Conservation (phyloP, 2,329 filamentous ascomycete genomes). For the Blastomyces silverae region DNA sequence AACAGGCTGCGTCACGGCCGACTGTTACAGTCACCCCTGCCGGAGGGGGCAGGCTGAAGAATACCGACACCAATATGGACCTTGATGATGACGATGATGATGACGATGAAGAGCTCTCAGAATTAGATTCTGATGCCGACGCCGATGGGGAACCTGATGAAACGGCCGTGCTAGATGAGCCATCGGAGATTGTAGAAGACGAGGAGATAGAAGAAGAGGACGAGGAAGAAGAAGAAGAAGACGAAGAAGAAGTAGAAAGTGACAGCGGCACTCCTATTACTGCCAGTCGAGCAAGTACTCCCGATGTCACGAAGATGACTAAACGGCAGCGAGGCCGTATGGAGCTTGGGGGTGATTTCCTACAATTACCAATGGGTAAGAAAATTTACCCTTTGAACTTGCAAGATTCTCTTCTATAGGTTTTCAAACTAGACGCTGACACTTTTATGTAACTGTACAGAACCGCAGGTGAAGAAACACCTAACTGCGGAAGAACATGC, state of each 20-base stretch:
- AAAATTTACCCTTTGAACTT: conserved; percentile 19
- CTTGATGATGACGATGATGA: conserved; percentile 46
- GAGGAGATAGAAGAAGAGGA: conserved; percentile 33
- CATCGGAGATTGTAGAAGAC: conserved; percentile 30
- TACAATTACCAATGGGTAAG: conserved; percentile 52
- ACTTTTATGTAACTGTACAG: conserved; percentile 31
- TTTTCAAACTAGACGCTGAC: not conserved
- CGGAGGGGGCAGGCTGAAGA: conserved; percentile 35
- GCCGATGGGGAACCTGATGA: conserved; percentile 47
- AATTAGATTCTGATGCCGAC: conserved; percentile 43
- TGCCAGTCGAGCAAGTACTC: conserved; percentile 51
- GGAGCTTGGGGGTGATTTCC: conserved; percentile 48
- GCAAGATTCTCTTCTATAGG: not conserved
- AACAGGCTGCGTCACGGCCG: conserved; percentile 33
- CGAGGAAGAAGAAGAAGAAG: conserved; percentile 38
- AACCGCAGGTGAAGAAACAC: conserved; percentile 66
- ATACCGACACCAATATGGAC: conserved; percentile 44
- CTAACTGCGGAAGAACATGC: conserved; percentile 66
- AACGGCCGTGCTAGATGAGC: conserved; percentile 37
- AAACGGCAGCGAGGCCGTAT: conserved; percentile 58
- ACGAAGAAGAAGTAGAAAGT: conserved; percentile 40
- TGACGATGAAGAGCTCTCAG: conserved; percentile 45
- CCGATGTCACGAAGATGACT: conserved; percentile 60
- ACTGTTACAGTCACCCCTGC: conserved; percentile 34
- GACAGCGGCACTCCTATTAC: conserved; percentile 41